Conservation (phyloP, 139 green algal genomes). For the Pleodorina starrii region DNA sequence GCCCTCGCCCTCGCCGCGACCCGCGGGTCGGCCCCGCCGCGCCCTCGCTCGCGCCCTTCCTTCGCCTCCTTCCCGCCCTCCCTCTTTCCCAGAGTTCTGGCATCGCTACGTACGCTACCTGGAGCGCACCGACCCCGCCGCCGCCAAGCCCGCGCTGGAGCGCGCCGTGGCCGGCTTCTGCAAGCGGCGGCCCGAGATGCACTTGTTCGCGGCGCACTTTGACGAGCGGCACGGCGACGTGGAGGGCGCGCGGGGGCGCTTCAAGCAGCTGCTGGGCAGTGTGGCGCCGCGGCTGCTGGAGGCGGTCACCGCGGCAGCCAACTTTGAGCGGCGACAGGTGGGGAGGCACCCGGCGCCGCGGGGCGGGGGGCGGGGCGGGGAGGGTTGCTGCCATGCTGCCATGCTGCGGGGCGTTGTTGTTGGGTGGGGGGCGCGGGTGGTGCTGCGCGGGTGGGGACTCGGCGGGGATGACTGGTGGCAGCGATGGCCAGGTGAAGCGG, state of each 20-base stretch:
- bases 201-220: constrained; percentile 80
- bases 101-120: constrained; percentile 82
- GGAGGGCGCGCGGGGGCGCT: constrained; percentile 62
- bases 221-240: constrained; percentile 75
- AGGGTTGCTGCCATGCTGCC: too few relatives aligned
- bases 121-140: constrained; percentile 64
- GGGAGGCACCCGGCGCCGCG: too few relatives aligned
- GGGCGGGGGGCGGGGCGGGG: too few relatives aligned
- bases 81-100: constrained; percentile 81
- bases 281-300: constrained; percentile 75
- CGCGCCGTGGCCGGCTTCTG: constrained; percentile 76
- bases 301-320: constrained; percentile 68
- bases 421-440: too few relatives aligned
- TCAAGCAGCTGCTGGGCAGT: constrained; percentile 57
- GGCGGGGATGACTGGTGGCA: too few relatives aligned
- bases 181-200: constrained; percentile 74
- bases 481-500: too few relatives aligned
- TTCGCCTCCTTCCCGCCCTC: not conserved
- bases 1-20: not conserved
- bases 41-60: not conserved
- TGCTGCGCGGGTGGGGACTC: too few relatives aligned
- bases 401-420: too few relatives aligned
- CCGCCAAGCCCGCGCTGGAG: constrained; percentile 62
- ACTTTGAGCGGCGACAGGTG: constrained; percentile 82
- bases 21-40: not conserved